Evolutionary conservation across 306 rosid genomes (phyloP), one percentile per base, ranked within the genome.

Genomic region (Cicer yamashitae): DNA sequence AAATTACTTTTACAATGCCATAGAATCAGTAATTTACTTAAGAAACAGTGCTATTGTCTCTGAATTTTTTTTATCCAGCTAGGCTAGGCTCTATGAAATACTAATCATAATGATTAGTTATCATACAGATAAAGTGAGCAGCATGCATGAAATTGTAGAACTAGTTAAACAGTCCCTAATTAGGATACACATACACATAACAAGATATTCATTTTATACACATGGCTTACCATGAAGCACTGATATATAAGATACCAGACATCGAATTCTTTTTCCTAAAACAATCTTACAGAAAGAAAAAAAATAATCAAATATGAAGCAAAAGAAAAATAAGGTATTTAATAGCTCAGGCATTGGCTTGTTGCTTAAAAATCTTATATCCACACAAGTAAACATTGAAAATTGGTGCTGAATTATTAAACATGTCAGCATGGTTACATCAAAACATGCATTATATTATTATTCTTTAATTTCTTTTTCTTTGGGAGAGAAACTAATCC

Each of bases 391-490:
- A 9, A 56, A 63, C 70, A 63, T 54, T 38, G 25, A 40, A 77
- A 56, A 57, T 9, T 18, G 20, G 18, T 41, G 58, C 2, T 5
- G 46, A 17, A 50, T 48, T 41, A 41, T 38, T 20, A 37, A 53
- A 60, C 74, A 67, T 51, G 67, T 22, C 45, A 10, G 5, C 30
- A 65, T 38, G 18, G 11, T 64, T 81, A 76, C 74, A 71, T 11
- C 75, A 82, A 67, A 52, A 34, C 58, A 82, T 47, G 72, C 59
- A 59, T 54, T 11, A 9, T 51, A 51, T 13, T 76, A 47, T 56
- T 71, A 56, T 77, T 45, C 34, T 25, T 25, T 3, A 25, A 25
- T 25, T 69, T 51, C 57, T 44, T 54, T 65, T 20, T 9, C 34
- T 18, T 10, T 45, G 40, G 11, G 22, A 40, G 12, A 8, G 37